Evolutionary conservation across 73 alveolate genomes (phyloP).

Genomic region (Symbiodinium natans): DNA sequence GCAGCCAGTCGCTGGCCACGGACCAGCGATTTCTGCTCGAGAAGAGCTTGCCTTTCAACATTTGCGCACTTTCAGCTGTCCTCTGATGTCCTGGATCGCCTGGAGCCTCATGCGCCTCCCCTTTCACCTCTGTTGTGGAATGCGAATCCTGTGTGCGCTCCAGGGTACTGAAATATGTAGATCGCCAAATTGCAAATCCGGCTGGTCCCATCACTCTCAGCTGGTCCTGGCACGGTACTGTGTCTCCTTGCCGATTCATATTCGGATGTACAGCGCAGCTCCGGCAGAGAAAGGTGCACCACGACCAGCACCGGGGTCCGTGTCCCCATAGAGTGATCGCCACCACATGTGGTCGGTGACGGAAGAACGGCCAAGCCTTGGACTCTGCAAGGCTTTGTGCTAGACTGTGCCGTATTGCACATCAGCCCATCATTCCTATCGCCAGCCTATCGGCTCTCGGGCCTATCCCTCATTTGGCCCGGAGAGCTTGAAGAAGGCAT

Average conservation of each 20-base stretch:
- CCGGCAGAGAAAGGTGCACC: background rate
- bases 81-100: background rate
- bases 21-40: constrained; percentile 71
- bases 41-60: constrained; percentile 39
- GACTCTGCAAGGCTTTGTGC: no score
- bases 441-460: no score
- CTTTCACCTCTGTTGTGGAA: no score
- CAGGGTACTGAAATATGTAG: constrained; percentile 42
- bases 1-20: constrained; percentile 71
- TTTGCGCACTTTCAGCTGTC: background rate
- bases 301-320: background rate
- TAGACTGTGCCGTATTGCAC: no score
- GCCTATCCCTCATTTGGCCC: no score
- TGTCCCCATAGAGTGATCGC: constrained; percentile 81
- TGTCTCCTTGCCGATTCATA: no score
- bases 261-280: background rate
- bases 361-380: constrained; percentile 84
- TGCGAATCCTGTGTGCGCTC: background rate
- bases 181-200: constrained; percentile 75
- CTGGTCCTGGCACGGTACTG: constrained; percentile 36
- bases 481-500: constrained; percentile 68
- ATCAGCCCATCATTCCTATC: no score
- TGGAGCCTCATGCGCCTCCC: no score
- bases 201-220: constrained; percentile 92
- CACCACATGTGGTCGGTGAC: constrained; percentile 91